Evolutionary conservation across 331 rosid species (phyloP), one percentile per base, ranked within the genome.

Genomic region (Acacia concinna): DNA sequence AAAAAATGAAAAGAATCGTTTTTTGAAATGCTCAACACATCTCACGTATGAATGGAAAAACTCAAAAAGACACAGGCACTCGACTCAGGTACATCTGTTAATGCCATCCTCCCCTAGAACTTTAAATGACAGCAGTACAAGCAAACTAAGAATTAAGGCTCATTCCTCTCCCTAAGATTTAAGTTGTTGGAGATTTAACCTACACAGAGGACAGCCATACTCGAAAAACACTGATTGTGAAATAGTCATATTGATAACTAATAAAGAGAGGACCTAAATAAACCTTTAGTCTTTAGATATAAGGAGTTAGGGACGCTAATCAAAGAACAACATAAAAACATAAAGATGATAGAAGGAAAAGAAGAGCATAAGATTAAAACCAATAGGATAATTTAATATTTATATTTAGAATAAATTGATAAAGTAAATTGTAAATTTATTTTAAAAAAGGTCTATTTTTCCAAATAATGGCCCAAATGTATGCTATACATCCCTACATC

Each of bases 401-500:
- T 35, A 81, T 21, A 78, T 68, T 69, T 46, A 30, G 46, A 21
- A 66, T 44, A 23, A 47, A 43, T 27, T 76, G 51, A 77, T 71
- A 71, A 27, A 71, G 18, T 44, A 44, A 35, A 62, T 13, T 3
- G 72, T 31, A 28, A 18, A 14, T 14, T 43, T 38, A 44, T 20
- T 40, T 57, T 12, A 65, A 75, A 32, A 78, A 63, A 51, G 25
- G 65, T 30, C 43, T 8, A 31, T 44, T 51, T 41, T 46, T 76
- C 32, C 37, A 20, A 32, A 49, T 31, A 74, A 73, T 71, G 68
- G 60, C 59, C 66, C 37, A 32, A 11, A 67, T 57, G 65, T 57
- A 60, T 73, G 82, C 32, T 72, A 70, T 44, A 66, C 51, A 66
- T 85, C 34, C 70, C 72, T 54, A 57, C 5, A 75, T 34, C 35